Evolutionary conservation across 768 basidiomycete species (phyloP), one percentile per base, ranked within the genome.

Genomic region (Auriculariales sp.): DNA sequence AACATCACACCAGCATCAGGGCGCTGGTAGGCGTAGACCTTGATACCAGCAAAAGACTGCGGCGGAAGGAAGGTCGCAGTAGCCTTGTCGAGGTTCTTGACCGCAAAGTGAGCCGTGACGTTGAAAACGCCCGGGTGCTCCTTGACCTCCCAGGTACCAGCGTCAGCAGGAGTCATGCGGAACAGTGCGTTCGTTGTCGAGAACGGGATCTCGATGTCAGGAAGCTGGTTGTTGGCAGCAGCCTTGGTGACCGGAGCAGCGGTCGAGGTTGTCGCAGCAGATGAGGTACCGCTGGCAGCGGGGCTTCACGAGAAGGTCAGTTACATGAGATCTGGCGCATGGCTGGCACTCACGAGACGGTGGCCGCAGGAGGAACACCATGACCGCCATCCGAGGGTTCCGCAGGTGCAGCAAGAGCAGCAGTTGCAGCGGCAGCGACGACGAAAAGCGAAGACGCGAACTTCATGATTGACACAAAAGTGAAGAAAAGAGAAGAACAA

Each of bases 11-110:
- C 51, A 7, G 47, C 51, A 27, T 52, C 51, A 3, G 31, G 28
- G 29, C 51, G 51, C 47, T 52, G 51, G 47, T 48, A 52, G 15
- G 47, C 51, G 47, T 47, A 52, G 31, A 48, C 48, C 30, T 52
- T 22, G 32, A 49, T 34, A 6, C 17, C 39, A 25, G 27, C 39
- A 25, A 32, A 32, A 7, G 31, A 15, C 15, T 32, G 30, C n/a
- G 28, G 48, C n/a, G 33, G 25, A 5, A 35, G 15, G 30, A 35
- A 33, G 15, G 29, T 33, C 5, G 30, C 29, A 11, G 17, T 31
- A 15, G 29, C 32, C 31, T 49, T 32, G 24, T 29, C 48, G 19
- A 15, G 32, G 39, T 44, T 25, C 22, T 44, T 44, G 22, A 44
- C 27, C 29, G 32, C 11, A 31, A 49, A 49, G 29, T 49, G 29